Evolutionary conservation across 768 basidiomycete species (phyloP).

Genomic region (Cystofilobasidium capitatum): DNA sequence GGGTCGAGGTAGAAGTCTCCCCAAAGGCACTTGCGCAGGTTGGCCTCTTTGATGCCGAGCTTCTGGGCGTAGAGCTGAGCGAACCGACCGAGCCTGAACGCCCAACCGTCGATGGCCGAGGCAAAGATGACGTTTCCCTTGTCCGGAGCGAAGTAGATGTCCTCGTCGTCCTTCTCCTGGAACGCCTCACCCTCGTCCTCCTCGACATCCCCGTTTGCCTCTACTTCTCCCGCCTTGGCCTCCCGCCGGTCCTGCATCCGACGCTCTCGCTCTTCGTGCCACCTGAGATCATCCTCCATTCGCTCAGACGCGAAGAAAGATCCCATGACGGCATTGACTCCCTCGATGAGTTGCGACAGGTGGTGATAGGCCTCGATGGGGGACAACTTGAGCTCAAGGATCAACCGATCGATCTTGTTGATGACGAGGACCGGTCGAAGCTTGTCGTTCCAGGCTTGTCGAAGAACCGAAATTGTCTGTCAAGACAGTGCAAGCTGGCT

Average conservation of each 20-base stretch:
- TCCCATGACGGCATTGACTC: constrained; percentile 98
- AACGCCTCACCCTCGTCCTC: constrained; percentile 47
- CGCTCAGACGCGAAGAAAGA: constrained; percentile 87
- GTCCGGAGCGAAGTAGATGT: constrained; percentile 93
- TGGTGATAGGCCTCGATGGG: constrained; percentile 92
- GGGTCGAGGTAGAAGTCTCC: constrained; percentile 96
- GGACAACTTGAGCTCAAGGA: constrained; percentile 82
- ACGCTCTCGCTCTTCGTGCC: constrained; percentile 83
- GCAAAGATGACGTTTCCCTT: constrained; percentile 93
- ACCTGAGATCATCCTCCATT: constrained; percentile 91
- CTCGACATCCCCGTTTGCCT: constrained; percentile 45
- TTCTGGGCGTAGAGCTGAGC: constrained; percentile 84
- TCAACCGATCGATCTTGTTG: constrained; percentile 90
- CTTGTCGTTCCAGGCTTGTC: constrained; percentile 86
- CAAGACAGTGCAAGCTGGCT: constrained; percentile 1
- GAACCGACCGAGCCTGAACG: constrained; percentile 86
- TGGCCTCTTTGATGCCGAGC: constrained; percentile 79
- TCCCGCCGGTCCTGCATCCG: constrained; percentile 53
- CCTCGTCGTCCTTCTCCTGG: constrained; percentile 93
- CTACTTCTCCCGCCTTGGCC: constrained; percentile 50
- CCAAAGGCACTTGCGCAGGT: constrained; percentile 80
- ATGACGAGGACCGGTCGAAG: constrained; percentile 86
- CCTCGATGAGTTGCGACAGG: constrained; percentile 82
- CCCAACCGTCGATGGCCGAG: constrained; percentile 94
- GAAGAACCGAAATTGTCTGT: constrained; percentile 86